phyloP scores from a whole-genome alignment of 257 asterid genomes.

The Fraxinus quadrangulata region DNA sequence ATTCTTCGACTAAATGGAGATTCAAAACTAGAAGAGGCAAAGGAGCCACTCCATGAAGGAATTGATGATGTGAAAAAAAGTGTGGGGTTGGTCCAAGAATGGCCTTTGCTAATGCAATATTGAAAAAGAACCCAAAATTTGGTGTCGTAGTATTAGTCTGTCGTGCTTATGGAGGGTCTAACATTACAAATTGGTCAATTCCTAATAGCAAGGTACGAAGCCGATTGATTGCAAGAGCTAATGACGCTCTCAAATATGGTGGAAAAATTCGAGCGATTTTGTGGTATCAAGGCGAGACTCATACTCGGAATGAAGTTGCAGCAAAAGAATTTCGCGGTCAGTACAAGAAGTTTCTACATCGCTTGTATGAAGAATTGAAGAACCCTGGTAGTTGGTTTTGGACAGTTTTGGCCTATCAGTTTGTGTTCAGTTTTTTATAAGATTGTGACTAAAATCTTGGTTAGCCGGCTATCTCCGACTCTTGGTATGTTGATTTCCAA shows the following conservation, averaged over 20 bases:
- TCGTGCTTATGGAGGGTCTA: constrained; percentile 45
- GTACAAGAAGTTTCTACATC: neutral
- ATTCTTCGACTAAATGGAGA: constrained; percentile 28
- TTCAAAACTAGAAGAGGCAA: constrained; percentile 36
- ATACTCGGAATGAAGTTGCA: constrained; percentile 17
- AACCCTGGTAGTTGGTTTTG: neutral
- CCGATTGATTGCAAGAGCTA: constrained; percentile 31
- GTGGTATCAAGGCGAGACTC: constrained; percentile 53
- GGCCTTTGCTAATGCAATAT: constrained; percentile 40
- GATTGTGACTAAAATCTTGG: too few relatives aligned
- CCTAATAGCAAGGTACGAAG: neutral
- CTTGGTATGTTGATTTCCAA: too few relatives aligned
- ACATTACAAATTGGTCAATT: constrained; percentile 32
- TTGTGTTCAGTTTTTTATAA: too few relatives aligned
- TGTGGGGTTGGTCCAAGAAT: constrained; percentile 56
- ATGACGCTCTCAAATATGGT: constrained; percentile 23
- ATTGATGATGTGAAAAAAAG: constrained; percentile 29
- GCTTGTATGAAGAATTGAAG: constrained; percentile 1
- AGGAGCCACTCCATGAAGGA: constrained; percentile 43
- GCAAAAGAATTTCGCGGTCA: neutral
- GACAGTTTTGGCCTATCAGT: too few relatives aligned
- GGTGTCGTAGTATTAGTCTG: constrained; percentile 43
- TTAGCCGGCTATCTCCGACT: too few relatives aligned
- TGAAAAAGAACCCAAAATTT: constrained; percentile 19
- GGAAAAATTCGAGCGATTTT: constrained; percentile 36